Evolutionary conservation across 2,329 filamentous ascomycete species (phyloP), one percentile per base, ranked within the genome.

Genomic region (Trichoderma afroharzianum): DNA sequence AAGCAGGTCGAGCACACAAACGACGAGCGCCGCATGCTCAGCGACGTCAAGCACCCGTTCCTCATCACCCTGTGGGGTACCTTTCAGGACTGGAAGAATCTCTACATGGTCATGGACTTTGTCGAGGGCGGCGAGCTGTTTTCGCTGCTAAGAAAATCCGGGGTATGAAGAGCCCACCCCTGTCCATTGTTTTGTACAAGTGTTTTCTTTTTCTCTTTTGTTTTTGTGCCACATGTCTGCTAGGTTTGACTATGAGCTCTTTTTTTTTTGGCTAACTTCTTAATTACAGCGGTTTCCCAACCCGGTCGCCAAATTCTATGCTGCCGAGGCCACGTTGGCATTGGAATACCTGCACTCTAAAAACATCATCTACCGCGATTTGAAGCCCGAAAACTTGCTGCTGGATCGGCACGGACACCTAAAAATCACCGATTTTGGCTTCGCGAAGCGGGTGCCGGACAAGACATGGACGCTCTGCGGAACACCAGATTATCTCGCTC

Each of bases 51-150:
- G 82, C 95, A 99, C 83, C 95, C 96, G 14, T 99, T 99, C 84
- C 86, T 99, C 74, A 96, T 99, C 80, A 99, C 96, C 2, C 86
- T 99, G 53, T 99, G 96, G 96, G 96, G 96, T 72, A 99, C 96
- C 11, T 99, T 98, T 82, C 95, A 98, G 81, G 96, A 99, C 79
- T 88, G 91, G 64, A 94, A 91, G 83, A 98, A 98, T 80, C 85
- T 99, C 43, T 99, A 99, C 88, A 99, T 99, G 96, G 96, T 99
- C 78, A 99, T 99, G 96, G 96, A 99, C 82, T 99, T 99, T 85
- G 95, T 99, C 68, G 96, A 99, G 83, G 96, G 96, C 76, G 96
- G 96, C 78, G 96, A 99, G 86, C 87, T 99, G 69, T 99, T 99
- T 82, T 98, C 95, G 76, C 83, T 99, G 77, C 85, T 99, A 77